Conservation (phyloP, 1,284 basidiomycete species). For the Cryptococcus wingfieldii region DNA sequence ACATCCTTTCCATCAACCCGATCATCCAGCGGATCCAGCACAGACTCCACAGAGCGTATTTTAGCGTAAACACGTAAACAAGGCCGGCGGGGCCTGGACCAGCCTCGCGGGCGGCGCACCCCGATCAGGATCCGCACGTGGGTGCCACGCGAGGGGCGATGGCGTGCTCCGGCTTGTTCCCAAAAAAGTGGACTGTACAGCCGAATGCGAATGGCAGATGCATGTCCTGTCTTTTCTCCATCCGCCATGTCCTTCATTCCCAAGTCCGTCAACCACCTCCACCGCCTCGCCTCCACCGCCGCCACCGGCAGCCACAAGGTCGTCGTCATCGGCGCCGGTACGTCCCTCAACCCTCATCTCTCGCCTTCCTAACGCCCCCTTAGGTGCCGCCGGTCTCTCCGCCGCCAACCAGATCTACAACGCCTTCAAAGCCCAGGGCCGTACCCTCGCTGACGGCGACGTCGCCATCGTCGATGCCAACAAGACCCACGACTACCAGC, state of each 20-base stretch:
- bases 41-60: too few relatives aligned
- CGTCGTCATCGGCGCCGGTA: slow-evolving; percentile 51
- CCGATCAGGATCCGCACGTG: not conserved
- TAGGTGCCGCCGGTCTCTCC: slow-evolving; percentile 71
- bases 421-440: slow-evolving; percentile 66
- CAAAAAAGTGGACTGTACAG: not conserved
- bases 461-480: slow-evolving; percentile 71
- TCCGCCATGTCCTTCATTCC: not conserved
- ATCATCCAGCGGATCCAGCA: too few relatives aligned
- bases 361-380: not conserved
- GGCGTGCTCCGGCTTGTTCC: not conserved
- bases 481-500: slow-evolving; percentile 54
- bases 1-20: too few relatives aligned
- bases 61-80: too few relatives aligned
- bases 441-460: slow-evolving; percentile 65
- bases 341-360: slow-evolving; percentile 9
- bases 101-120: too few relatives aligned
- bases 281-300: slow-evolving; percentile 30
- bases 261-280: slow-evolving; percentile 11
- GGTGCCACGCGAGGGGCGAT: not conserved
- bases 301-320: slow-evolving; percentile 50
- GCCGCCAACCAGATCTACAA: slow-evolving; percentile 79
- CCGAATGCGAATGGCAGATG: not conserved
- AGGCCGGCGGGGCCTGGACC: too few relatives aligned
- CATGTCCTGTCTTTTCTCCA: not conserved